Base-by-base conservation (phyloP, 768 basidiomycete species). In the Rhodotorula toruloides region DNA sequence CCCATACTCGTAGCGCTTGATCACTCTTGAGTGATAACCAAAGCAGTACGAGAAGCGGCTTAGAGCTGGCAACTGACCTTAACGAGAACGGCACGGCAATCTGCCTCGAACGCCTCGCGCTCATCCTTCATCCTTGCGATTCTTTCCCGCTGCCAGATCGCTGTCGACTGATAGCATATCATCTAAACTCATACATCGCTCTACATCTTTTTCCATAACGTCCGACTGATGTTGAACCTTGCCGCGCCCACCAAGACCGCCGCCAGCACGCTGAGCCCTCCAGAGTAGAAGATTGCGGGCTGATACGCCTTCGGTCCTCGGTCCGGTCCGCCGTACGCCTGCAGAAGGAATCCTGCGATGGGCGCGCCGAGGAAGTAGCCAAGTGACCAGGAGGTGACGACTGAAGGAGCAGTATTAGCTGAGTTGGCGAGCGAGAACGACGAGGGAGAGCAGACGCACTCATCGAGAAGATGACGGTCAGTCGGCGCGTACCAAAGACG, bases 221-320 rank as follows among this genome's bases (percentile, higher is more conserved):
- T 53, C 25, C 34, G 10, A 19, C 32, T 37, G 34, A 14, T 13
- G 21, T 37, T 36, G 19, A 37, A 6, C n/a, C 52, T 25, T 2
- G 39, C 52, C 25, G 22, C n/a, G 17, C 34, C 22, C 34, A 53
- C 52, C 12, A 19, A 17, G 17, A 37, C 9, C 34, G 52, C 52
- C 19, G 62, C 6, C 2, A 63, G 13, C 1, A 37, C 29, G 40
- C 48, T 50, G 0, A 63, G 42, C 29, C 17, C 62, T 3, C 46
- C 62, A 1, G 73, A 65, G 54, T 76, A 76, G 47, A 68, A 74
- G 42, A 74, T 72, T 7, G 75, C 72, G 16, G 69, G 72, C 37
- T 72, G 49, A 40, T 69, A 76, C 10, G 73, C 71, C 27, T 49
- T 27, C 39, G 65, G 47, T 13, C 73, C 75, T 21, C 53, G 53